These are phyloP conservation scores for Mycosphaerelloides madeirae DNA, from an alignment of 2,329 filamentous ascomycete species.

Conservation along the genomic window DNA sequence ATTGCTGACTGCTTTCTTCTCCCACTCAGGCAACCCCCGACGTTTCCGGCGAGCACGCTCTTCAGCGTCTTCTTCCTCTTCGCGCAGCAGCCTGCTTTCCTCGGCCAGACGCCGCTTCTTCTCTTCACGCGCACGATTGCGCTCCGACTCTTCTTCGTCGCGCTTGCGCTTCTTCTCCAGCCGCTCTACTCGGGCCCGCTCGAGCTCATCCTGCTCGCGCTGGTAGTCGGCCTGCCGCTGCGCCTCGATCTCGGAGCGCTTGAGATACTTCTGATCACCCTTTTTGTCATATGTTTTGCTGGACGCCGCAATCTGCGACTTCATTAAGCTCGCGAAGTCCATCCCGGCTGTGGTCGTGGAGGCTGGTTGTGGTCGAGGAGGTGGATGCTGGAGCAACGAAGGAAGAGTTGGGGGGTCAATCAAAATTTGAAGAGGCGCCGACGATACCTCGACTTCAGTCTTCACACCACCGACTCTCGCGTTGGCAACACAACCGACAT, in stretches of 20 bases:
- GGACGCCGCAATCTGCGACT: conserved; percentile 69
- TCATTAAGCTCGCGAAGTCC: conserved; percentile 95
- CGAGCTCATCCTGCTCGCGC: conserved; percentile 71
- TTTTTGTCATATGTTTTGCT: conserved; percentile 58
- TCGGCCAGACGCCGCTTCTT: conserved; percentile 78
- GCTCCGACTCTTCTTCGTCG: conserved; percentile 76
- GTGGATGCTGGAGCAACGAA: neutral
- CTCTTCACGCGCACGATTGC: conserved; percentile 67
- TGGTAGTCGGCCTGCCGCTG: conserved; percentile 74
- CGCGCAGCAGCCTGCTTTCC: conserved; percentile 64
- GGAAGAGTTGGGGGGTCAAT: neutral
- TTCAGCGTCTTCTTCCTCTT: conserved; percentile 68
- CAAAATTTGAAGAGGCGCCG: too few species aligned
- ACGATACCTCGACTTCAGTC: too few species aligned
- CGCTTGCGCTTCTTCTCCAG: conserved; percentile 76
- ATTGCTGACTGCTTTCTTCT: conserved; percentile 42
- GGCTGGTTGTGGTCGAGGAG: neutral
- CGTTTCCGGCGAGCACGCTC: conserved; percentile 69
- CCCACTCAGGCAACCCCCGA: conserved; percentile 73
- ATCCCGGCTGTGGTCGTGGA: conserved; percentile 45
- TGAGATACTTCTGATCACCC: conserved; percentile 68
- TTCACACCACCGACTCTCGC: too few species aligned
- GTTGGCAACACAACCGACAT: too few species aligned
- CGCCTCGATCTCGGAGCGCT: conserved; percentile 80
- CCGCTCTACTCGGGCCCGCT: conserved; percentile 65